phyloP scores from a whole-genome alignment of 208 protist species.

The Leishmania turanica region DNA sequence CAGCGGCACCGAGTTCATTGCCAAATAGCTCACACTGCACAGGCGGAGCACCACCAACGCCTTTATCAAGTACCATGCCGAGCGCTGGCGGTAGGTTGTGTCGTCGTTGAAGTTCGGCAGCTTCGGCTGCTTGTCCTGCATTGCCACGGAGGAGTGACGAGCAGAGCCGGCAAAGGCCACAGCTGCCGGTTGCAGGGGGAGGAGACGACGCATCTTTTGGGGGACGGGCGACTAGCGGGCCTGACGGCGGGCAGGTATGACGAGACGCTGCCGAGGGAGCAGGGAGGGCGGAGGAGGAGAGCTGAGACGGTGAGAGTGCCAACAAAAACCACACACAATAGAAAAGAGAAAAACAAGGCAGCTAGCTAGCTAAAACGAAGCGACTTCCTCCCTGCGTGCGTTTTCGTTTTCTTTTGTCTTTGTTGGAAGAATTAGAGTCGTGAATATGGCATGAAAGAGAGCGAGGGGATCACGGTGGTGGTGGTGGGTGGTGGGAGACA shows the following conservation, averaged over 20 bases:
- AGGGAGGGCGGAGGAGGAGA: neutral
- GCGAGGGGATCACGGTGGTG: neutral
- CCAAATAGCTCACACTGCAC: slow-evolving; percentile 70
- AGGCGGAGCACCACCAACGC: slow-evolving; percentile 71
- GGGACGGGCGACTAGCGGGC: neutral
- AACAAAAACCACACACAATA: neutral
- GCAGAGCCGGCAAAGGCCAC: slow-evolving; percentile 18
- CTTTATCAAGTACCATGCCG: slow-evolving; percentile 76
- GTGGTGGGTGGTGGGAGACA: neutral
- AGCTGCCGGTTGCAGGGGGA: slow-evolving; percentile 12
- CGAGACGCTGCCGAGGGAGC: neutral
- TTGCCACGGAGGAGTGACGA: slow-evolving; percentile 14
- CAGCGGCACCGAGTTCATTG: slow-evolving; percentile 74
- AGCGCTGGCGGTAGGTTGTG: slow-evolving; percentile 66
- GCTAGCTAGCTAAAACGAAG: neutral
- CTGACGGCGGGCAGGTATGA: neutral
- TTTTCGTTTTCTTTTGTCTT: neutral
- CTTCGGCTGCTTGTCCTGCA: slow-evolving; percentile 6
- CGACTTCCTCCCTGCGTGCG: neutral
- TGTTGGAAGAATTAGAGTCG: neutral
- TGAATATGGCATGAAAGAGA: neutral
- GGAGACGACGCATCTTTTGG: slow-evolving; percentile 42
- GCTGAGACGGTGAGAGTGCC: neutral
- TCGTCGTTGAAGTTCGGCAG: slow-evolving; percentile 65
- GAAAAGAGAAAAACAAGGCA: neutral